These are phyloP conservation scores for Ascocoryne sarcoides DNA, from an alignment of 2,329 filamentous ascomycete species.

Conservation along the genomic window DNA sequence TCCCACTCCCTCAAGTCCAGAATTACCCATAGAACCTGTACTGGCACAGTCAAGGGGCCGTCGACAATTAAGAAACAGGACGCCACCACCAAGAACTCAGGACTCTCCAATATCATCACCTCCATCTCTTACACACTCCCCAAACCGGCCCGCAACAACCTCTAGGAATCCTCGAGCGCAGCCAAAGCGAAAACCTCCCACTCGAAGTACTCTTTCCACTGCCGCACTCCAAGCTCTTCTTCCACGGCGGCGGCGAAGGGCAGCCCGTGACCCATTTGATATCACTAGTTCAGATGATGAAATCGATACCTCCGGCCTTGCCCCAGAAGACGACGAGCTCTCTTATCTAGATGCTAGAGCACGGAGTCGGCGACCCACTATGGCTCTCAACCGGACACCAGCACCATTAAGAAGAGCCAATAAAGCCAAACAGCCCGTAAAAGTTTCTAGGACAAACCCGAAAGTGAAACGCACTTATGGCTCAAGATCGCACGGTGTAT, in stretches of 20 bases:
- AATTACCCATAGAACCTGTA: conserved; percentile 9
- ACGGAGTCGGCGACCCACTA: conserved; percentile 27
- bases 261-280: conserved; percentile 29
- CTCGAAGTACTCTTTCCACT: conserved; percentile 25
- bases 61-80: conserved; percentile 19
- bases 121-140: conserved; percentile 58
- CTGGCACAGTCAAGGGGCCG: conserved; percentile 17
- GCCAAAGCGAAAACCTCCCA: conserved; percentile 14
- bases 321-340: conserved; percentile 47
- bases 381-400: conserved; percentile 12
- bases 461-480: conserved; percentile 39
- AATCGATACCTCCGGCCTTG: conserved; percentile 39
- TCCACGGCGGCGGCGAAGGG: conserved; percentile 26
- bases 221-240: conserved; percentile 31
- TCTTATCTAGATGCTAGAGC: conserved; percentile 36
- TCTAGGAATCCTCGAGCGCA: conserved; percentile 8
- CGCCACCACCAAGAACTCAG: conserved; percentile 19
- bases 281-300: conserved; percentile 37
- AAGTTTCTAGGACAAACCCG: conserved; percentile 4
- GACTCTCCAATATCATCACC: conserved; percentile 43
- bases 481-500: conserved; percentile 26
- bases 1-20: conserved; percentile 14
- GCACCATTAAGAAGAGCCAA: conserved; percentile 19
- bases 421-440: conserved; percentile 13
- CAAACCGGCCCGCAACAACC: conserved; percentile 34